Evolutionary conservation across 805 yeast species (phyloP).

Genomic region (Metschnikowia chrysomelidarum): DNA sequence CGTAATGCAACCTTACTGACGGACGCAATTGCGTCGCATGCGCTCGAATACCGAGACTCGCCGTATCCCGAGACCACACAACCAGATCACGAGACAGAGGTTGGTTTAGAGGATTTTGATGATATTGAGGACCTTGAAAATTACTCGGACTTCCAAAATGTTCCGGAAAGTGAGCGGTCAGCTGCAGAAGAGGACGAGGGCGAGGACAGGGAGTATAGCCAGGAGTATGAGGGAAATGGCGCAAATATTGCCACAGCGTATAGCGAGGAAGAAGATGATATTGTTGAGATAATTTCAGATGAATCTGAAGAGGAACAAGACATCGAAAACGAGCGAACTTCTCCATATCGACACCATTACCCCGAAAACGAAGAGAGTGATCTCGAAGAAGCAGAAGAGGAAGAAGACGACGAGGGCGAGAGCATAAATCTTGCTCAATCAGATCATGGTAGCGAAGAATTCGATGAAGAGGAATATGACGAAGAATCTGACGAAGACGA

Average conservation of each 20-base stretch:
- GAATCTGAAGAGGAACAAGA: slow-evolving; percentile 10
- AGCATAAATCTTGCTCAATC: slow-evolving; percentile 6
- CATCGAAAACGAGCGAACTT: neutral
- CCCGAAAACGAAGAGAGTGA: slow-evolving; percentile 12
- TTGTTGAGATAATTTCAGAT: slow-evolving; percentile 14
- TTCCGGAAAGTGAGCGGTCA: neutral
- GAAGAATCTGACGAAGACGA: slow-evolving; percentile 1
- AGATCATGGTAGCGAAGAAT: neutral
- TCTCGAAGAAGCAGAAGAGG: slow-evolving; percentile 5
- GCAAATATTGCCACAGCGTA: too few species aligned
- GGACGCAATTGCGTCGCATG: neutral
- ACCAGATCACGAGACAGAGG: too few species aligned
- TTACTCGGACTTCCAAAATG: too few species aligned
- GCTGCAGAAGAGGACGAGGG: neutral
- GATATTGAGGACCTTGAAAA: too few species aligned
- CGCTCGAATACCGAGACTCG: slow-evolving; percentile 4
- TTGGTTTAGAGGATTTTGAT: too few species aligned
- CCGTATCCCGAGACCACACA: slow-evolving; percentile 9
- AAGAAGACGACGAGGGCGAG: slow-evolving; percentile 11
- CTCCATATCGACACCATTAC: too few species aligned
- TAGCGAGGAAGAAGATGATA: slow-evolving; percentile 15
- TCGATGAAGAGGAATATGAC: slow-evolving; percentile 2
- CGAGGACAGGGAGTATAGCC: neutral
- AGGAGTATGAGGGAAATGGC: neutral
- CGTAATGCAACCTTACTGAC: neutral